Conservation (phyloP, 257 asterid species). For the Solanum bukasovii region DNA sequence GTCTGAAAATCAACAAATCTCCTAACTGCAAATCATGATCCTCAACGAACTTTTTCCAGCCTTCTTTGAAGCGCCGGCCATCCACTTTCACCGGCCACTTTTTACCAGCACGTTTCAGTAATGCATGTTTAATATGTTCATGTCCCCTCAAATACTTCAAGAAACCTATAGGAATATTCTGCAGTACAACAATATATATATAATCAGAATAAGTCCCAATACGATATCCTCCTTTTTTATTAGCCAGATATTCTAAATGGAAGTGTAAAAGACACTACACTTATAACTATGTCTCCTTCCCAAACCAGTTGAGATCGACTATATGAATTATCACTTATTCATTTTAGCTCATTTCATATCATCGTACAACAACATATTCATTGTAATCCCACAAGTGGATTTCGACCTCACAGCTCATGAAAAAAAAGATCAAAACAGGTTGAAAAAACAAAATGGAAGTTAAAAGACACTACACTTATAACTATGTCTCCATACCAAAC, state of each 20-base stretch:
- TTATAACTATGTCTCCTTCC: background rate
- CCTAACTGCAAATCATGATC: constrained; percentile 1
- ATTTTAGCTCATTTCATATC: background rate
- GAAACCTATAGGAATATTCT: constrained; percentile 2
- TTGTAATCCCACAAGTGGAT: background rate
- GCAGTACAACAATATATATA: background rate
- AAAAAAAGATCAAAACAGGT: background rate
- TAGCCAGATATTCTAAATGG: background rate
- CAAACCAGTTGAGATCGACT: background rate
- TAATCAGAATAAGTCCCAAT: background rate
- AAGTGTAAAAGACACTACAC: background rate
- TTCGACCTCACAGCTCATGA: background rate
- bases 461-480: background rate
- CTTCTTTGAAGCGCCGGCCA: background rate
- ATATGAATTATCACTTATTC: background rate
- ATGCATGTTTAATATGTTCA: background rate
- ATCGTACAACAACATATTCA: background rate
- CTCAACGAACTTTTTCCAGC: background rate
- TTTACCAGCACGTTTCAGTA: background rate
- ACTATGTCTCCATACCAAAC: background rate
- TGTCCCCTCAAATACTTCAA: background rate
- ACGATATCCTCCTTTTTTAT: background rate
- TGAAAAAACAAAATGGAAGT: background rate
- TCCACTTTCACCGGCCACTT: constrained; percentile 3
- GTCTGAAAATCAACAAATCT: background rate